Base-by-base conservation (phyloP, 352 stramenopile genomes). In the Detonula confervacea region DNA sequence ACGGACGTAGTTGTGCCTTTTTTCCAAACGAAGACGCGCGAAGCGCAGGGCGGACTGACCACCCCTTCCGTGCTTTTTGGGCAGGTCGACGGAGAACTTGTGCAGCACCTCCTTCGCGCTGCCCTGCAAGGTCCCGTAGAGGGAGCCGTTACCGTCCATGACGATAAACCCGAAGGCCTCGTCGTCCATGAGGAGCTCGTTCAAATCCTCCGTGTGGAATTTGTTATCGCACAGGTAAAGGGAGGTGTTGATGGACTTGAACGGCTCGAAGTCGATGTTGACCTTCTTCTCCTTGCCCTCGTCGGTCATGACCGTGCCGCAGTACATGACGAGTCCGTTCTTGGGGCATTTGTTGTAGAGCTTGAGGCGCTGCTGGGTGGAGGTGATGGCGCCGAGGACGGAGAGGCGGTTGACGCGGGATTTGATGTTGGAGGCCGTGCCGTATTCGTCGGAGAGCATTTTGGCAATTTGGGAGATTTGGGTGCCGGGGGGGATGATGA, bases 161-260 rank as follows among this genome's bases (percentile, higher is more conserved):
- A 99, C 87, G 80, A 99, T 98, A 84, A 99, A 99, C 0, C 97
- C 98, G 86, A 99, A 99, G 57, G 84, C 83, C 80, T 99, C 97
- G 86, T 99, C 98, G 88, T 99, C 97, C 86, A 99, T 97, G 27
- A 99, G 90, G 33, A 99, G 89, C 73, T 99, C 97, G 56, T 97
- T 95, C 7, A 99, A 89, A 49, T 98, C 96, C 83, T 99, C 97
- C 20, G 97, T 99, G 92, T 99, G 97, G 89, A 99, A 99, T 83
- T 99, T 99, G 94, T 99, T 99, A 92, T 99, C 98, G 87, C 98
- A 99, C 80, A 99, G 96, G 90, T 99, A 99, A 14, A 99, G 92
- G 63, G 97, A 99, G 72, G 98, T 99, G 89, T 99, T 99, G 93
- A 99, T 99, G 25, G 97, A 95, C 86, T 98, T 98, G 93, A 99